Base-by-base conservation (phyloP, 805 yeast species). In the Suhomyces kilbournensis region DNA sequence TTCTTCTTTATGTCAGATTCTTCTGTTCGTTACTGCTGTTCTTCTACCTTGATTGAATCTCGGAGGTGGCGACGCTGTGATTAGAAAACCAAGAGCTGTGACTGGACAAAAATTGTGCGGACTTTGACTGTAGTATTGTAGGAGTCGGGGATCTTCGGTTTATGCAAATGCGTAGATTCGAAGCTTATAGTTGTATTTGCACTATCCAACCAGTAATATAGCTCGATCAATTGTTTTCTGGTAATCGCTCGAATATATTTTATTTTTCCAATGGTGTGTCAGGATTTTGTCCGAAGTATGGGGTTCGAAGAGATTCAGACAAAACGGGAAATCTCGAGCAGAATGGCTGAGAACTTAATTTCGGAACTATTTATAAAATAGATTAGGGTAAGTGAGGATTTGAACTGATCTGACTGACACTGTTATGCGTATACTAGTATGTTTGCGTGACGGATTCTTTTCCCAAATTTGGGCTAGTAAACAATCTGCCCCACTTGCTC, bases 221-320 rank as follows among this genome's bases (percentile, higher is more conserved):
- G 23, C 23, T 17, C 42, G 42, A 38, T 19, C 42, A 19, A 17
- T 19, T 5, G 20, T 38, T 9, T 12, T 38, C 23, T 10, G n/a
- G 10, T 38, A 15, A 15, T 19, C 42, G 15, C 23, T 17, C 42
- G 3, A 4, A 7, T 32, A 10, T 35, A 17, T 38, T 46, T 46
- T 46, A 20, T 46, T 34, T 12, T 42, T 32, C 22, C 20, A 40
- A 14, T 17, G 22, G 48, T 46, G 42, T 46, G n/a, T 12, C 35
- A 14, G 34, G 35, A 32, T 19, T 34, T 46, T 46, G 34, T 19
- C 42, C 42, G 43, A 46, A 46, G 42, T 46, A 46, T 46, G 48
- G 48, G 48, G 48, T 46, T 38, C 48, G 48, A 35, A 46, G 48
- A 38, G 42, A 19, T 10, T 19, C 20, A 17, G 17, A n/a, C 17